These are phyloP conservation scores for Ustilago crameri DNA, from an alignment of 1,284 basidiomycete species.

Conservation along the genomic window DNA sequence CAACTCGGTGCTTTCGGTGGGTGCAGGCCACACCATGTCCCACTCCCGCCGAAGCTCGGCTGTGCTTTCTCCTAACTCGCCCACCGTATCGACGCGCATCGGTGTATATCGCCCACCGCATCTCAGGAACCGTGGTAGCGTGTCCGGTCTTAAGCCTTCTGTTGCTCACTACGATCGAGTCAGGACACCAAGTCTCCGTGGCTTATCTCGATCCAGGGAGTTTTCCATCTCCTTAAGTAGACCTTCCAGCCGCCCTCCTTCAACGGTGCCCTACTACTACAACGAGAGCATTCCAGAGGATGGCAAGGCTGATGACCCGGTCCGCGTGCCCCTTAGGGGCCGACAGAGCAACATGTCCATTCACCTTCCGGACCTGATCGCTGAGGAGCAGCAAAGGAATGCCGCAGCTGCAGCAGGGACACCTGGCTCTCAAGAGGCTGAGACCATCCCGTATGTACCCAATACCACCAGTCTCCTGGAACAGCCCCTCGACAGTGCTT, in stretches of 20 bases:
- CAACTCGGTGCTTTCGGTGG: constrained; percentile 30
- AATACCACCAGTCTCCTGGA: constrained; percentile 32
- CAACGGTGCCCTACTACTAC: constrained; percentile 37
- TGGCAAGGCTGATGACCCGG: constrained; percentile 16
- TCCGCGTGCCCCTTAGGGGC: constrained; percentile 18
- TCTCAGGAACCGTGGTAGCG: constrained; percentile 45
- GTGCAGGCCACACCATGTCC: constrained; percentile 40
- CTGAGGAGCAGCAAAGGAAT: constrained; percentile 46
- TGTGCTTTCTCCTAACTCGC: constrained; percentile 40
- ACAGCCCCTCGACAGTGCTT: constrained; percentile 43
- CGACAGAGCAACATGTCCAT: constrained; percentile 44
- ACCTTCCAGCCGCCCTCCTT: constrained; percentile 43
- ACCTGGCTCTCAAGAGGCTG: constrained; percentile 7
- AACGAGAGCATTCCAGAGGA: constrained; percentile 47
- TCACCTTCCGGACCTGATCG: constrained; percentile 43
- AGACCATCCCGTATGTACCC: constrained; percentile 7
- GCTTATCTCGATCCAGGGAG: constrained; percentile 52
- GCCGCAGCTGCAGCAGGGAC: constrained; percentile 21
- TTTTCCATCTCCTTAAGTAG: constrained; percentile 48
- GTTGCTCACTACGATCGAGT: constrained; percentile 61
- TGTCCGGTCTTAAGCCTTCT: constrained; percentile 46
- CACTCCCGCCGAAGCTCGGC: constrained; percentile 46
- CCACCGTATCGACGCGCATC: constrained; percentile 28
- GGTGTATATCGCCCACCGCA: constrained; percentile 60
- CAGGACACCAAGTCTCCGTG: constrained; percentile 55